These are phyloP conservation scores for Penicillium chermesinum DNA, from an alignment of 495 filamentous ascomycete genomes.

Conservation along the genomic window DNA sequence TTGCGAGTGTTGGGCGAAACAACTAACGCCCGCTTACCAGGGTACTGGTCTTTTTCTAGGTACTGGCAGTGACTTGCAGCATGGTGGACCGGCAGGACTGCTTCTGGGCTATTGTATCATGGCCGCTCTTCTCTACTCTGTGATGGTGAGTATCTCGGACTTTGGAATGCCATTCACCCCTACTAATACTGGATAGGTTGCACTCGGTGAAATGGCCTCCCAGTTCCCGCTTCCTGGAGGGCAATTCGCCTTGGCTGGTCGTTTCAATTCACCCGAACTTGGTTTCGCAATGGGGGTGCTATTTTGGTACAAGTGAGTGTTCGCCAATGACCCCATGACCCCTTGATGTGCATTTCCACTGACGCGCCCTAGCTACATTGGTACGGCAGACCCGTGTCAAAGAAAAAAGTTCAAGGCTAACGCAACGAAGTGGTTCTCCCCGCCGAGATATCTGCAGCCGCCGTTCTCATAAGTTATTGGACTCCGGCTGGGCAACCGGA, in stretches of 20 bases:
- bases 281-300: conserved; percentile 22
- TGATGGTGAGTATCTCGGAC: conserved; percentile 12
- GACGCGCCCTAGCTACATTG: conserved; percentile 7
- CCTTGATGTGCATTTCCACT: background rate
- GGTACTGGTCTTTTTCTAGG: conserved; percentile 24
- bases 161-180: background rate
- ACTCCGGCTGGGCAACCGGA: conserved; percentile 17
- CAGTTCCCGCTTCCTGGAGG: conserved; percentile 14
- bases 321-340: no score
- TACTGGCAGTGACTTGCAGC: conserved; percentile 14
- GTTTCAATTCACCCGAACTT: conserved; percentile 13
- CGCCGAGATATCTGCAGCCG: conserved; percentile 34
- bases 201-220: conserved; percentile 15
- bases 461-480: conserved; percentile 45
- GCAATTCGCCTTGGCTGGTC: conserved; percentile 13
- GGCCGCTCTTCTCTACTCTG: conserved; percentile 16
- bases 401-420: background rate
- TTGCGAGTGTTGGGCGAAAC: background rate
- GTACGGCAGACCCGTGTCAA: background rate
- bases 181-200: background rate
- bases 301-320: conserved; percentile 21
- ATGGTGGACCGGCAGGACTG: conserved; percentile 22
- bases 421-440: conserved; percentile 14
- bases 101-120: conserved; percentile 22
- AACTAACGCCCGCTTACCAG: background rate